A percentile compares a stretch with the other conserved stretches of the same genome.
Conservation (phyloP, 495 filamentous ascomycete genomes). For the Penicillium turbatum region DNA sequence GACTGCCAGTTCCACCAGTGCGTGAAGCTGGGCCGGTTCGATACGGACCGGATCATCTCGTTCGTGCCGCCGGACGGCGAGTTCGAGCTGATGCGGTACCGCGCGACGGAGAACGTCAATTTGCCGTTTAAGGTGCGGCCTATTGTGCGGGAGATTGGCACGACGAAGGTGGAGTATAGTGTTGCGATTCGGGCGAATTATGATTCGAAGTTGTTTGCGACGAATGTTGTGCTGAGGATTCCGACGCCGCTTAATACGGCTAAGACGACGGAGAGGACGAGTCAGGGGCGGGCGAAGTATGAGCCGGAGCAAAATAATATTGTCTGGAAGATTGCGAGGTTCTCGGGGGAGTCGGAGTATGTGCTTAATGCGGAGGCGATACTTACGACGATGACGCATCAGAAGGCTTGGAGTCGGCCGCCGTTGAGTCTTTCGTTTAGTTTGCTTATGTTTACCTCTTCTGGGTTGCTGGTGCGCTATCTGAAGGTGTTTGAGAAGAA, state of each 20-base stretch:
- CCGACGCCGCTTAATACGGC: slow-evolving; percentile 97
- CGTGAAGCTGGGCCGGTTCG: slow-evolving; percentile 95
- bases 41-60: slow-evolving; percentile 94
- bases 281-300: slow-evolving; percentile 96
- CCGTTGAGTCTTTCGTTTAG: slow-evolving; percentile 89
- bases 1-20: slow-evolving; percentile 99
- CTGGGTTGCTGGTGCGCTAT: slow-evolving; percentile 87
- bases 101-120: slow-evolving; percentile 99
- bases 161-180: slow-evolving; percentile 97
- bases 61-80: slow-evolving; percentile 98
- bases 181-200: slow-evolving; percentile 98
- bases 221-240: slow-evolving; percentile 93
- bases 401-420: slow-evolving; percentile 95
- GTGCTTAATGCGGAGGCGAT: slow-evolving; percentile 92
- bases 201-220: slow-evolving; percentile 91
- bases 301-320: slow-evolving; percentile 97
- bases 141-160: slow-evolving; percentile 95
- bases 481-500: slow-evolving; percentile 99
- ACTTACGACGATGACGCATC: slow-evolving; percentile 94
- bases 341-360: slow-evolving; percentile 92
- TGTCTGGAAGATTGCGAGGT: slow-evolving; percentile 97
- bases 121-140: slow-evolving; percentile 98
- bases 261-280: slow-evolving; percentile 85
- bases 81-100: slow-evolving; percentile 99
- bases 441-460: slow-evolving; percentile 96